Evolutionary conservation across 148 eudicot genomes (phyloP).

Genomic region (Chenopodium quinoa): DNA sequence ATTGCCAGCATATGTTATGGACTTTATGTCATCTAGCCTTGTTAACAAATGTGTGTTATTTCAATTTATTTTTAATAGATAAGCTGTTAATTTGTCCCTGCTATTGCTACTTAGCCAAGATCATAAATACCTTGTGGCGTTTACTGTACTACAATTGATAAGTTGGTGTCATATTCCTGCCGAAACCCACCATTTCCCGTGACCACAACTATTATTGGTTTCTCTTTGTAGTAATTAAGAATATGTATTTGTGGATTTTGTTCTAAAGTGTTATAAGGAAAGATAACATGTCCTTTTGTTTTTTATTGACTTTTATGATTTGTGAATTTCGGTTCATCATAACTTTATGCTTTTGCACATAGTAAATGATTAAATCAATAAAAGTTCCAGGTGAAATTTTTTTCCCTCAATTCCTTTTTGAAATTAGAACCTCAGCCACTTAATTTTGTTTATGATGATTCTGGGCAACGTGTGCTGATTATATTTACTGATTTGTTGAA

Average conservation of each 20-base stretch:
- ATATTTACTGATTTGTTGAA: neutral
- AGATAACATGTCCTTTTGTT: neutral
- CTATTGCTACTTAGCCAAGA: neutral
- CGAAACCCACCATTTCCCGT: neutral
- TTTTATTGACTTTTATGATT: constrained; percentile 5
- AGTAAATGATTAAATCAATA: constrained; percentile 3
- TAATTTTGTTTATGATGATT: constrained; percentile 3
- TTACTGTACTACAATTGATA: neutral
- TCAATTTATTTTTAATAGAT: neutral
- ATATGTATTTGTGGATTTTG: neutral
- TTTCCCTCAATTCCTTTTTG: neutral
- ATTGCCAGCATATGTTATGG: neutral
- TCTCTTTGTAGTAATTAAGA: neutral
- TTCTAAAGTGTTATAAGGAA: constrained; percentile 11
- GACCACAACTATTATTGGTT: neutral
- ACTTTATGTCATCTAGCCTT: neutral
- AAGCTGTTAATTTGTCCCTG: neutral
- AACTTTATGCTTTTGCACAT: constrained; percentile 10
- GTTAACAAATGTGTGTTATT: neutral
- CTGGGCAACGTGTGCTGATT: neutral
- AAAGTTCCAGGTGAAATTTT: constrained; percentile 4
- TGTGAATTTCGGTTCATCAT: constrained; percentile 11
- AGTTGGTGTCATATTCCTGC: neutral
- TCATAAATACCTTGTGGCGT: neutral
- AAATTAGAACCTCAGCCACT: neutral